Base-by-base conservation (phyloP, 768 basidiomycete genomes). In the Gloeophyllum trabeum region DNA sequence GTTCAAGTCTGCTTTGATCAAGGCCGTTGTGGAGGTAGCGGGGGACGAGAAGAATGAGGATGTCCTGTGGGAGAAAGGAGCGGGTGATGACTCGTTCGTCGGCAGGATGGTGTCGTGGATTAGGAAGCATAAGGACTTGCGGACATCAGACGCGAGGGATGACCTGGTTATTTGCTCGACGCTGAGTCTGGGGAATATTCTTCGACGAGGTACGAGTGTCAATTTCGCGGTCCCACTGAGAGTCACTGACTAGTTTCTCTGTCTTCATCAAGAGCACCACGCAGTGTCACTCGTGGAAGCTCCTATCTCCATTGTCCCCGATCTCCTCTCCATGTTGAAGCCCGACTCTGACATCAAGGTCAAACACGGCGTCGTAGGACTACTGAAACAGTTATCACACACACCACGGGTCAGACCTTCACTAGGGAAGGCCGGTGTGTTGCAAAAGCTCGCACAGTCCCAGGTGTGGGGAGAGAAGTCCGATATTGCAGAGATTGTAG, bases 401-500 rank as follows among this genome's bases (percentile, higher is more conserved):
- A 72, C 81, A 25, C 56, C 67, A 22, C 51, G 60, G 2, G 85
- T 89, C 46, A 76, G 80, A 23, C 60, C 61, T 5, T 57, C 73
- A 5, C 63, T 97, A 7, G 71, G 71, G 16, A 61, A 76, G 22
- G 76, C 76, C 10, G 71, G 71, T 18, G 65, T 93, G 25, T 65
- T 94, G 30, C 72, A 73, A 32, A 60, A 65, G 16, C 68, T 93
- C 18, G 61, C 73, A 4, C 59, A 61, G 24, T 85, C 81, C 41
- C 73, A 73, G 3, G 69, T 86, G 14, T 94, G 79, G 77, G 72
- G 71, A 35, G 71, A 76, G 45, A 74, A 73, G 46, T 61, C 73
- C n/a, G 88, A 94, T 40, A 79, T 91, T 70, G 81, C 83, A 4
- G 83, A 90, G 42, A 73, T 87, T 19, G 78, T 97, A 1, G 94